A percentile compares a stretch with the other conserved stretches of the same genome.
Evolutionary conservation across 2,329 filamentous ascomycete genomes (phyloP).

Genomic region (Phaeosphaeria sp.): DNA sequence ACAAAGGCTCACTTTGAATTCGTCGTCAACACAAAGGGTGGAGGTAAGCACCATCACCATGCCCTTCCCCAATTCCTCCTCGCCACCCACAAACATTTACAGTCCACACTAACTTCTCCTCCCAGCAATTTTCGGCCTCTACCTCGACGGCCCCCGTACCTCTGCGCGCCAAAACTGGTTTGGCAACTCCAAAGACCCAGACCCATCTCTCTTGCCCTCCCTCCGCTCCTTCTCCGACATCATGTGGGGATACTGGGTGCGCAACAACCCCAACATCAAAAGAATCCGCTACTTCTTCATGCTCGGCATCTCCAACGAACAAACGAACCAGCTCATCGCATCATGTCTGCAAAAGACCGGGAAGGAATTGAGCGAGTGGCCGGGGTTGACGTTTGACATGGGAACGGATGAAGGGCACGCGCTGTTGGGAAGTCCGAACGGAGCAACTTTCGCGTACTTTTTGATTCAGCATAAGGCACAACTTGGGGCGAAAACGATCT

Average conservation of each 20-base stretch:
- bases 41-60: no score
- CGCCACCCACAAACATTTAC: no score
- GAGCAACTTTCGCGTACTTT: constrained; percentile 29
- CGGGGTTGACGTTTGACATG: constrained; percentile 19
- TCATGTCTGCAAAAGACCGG: constrained; percentile 10
- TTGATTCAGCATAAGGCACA: constrained; percentile 26
- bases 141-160: constrained; percentile 16
- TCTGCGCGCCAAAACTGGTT: constrained; percentile 15
- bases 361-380: constrained; percentile 18
- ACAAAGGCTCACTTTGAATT: constrained; percentile 27
- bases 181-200: background rate
- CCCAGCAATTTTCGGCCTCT: constrained; percentile 17
- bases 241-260: constrained; percentile 19
- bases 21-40: constrained; percentile 14
- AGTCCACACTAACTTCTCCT: background rate
- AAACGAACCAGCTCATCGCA: constrained; percentile 23
- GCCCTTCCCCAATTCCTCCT: no score
- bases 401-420: constrained; percentile 21
- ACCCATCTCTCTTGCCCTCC: constrained; percentile 3
- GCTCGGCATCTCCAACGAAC: constrained; percentile 23
- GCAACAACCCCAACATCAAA: constrained; percentile 9
- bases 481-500: constrained; percentile 24
- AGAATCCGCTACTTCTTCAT: constrained; percentile 25
- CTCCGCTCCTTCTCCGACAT: constrained; percentile 12
- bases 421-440: constrained; percentile 26